These are phyloP conservation scores for Xylariaceae sp. DNA, from an alignment of 2,329 filamentous ascomycete species.

Conservation along the genomic window DNA sequence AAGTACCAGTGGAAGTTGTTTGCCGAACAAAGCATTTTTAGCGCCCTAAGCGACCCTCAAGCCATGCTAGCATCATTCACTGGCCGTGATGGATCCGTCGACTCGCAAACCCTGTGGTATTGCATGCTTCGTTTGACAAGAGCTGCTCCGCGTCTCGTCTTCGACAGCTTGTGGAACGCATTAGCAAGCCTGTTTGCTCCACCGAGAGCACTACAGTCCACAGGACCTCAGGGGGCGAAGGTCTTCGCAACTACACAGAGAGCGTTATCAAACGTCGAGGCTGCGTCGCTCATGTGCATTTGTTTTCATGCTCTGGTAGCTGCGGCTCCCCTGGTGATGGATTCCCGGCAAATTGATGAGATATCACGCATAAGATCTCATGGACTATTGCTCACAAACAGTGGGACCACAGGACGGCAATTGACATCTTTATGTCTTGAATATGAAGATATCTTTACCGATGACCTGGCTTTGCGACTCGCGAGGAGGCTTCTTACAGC, in stretches of 20 bases:
- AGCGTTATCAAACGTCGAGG: constrained; percentile 45
- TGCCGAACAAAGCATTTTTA: constrained; percentile 61
- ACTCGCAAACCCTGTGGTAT: constrained; percentile 61
- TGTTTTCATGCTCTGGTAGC: constrained; percentile 62
- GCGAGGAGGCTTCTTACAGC: constrained; percentile 57
- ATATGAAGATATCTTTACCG: constrained; percentile 60
- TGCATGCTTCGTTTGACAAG: constrained; percentile 58
- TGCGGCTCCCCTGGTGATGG: constrained; percentile 48
- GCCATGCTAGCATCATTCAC: constrained; percentile 56
- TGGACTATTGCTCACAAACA: constrained; percentile 46
- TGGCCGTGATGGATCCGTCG: constrained; percentile 47
- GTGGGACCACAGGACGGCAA: constrained; percentile 44
- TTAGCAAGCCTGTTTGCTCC: constrained; percentile 56
- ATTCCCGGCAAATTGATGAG: constrained; percentile 49
- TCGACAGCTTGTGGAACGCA: constrained; percentile 62
- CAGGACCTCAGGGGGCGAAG: constrained; percentile 36
- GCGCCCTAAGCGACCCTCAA: constrained; percentile 56
- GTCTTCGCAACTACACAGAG: constrained; percentile 34
- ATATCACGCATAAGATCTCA: constrained; percentile 58
- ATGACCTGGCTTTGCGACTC: constrained; percentile 56
- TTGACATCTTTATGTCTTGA: constrained; percentile 50
- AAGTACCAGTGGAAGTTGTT: constrained; percentile 56
- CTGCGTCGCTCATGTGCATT: constrained; percentile 53
- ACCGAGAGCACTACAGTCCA: constrained; percentile 42
- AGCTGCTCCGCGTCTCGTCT: constrained; percentile 53